Evolutionary conservation across 2,329 filamentous ascomycete species (phyloP), one percentile per base, ranked within the genome.

Genomic region (Diplodia intermedia): DNA sequence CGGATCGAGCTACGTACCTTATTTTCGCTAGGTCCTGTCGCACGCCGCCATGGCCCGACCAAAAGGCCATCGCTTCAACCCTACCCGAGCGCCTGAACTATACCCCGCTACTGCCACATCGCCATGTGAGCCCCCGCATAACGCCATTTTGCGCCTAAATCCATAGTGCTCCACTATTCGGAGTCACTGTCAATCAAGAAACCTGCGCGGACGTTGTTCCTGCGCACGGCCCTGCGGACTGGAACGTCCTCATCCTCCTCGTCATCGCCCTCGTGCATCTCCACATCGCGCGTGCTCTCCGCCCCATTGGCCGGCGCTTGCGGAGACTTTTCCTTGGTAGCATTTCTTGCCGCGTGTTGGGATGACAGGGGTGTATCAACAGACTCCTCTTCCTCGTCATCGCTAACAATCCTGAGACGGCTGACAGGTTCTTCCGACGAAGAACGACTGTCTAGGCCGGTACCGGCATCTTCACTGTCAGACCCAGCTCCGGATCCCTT

Each of bases 101-200:
- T 43, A 31, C 54, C 54, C 31, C 54, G 54, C 36, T 29, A n/a
- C 20, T n/a, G 43, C 43, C n/a, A 47, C 43, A n/a, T 47, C 31
- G 36, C 55, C 55, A 47, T 60, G 20, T 60, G 33, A 40, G 52
- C 62, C 62, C 43, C 65, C 54, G 65, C 65, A 60, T 52, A 60
- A 66, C 65, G 65, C 65, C 63, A 36, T 4, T 31, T 23, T 36
- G 31, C 31, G 31, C 36, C 36, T 20, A 66, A 11, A 55, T 5
- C 29, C 7, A 9, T 38, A 15, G 43, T 55, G 38, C 29, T 12
- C 49, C 50, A 26, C 66, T 73, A 80, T 68, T 80, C 79, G 31
- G 78, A 80, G 72, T 83, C 81, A 67, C 82, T 82, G 56, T 81
- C 80, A 72, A 83, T 73, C 49, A 84, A 72, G 69, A 83, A 82